phyloP scores from a whole-genome alignment of 306 rosid species.

The Pachyrhizus erosus region DNA sequence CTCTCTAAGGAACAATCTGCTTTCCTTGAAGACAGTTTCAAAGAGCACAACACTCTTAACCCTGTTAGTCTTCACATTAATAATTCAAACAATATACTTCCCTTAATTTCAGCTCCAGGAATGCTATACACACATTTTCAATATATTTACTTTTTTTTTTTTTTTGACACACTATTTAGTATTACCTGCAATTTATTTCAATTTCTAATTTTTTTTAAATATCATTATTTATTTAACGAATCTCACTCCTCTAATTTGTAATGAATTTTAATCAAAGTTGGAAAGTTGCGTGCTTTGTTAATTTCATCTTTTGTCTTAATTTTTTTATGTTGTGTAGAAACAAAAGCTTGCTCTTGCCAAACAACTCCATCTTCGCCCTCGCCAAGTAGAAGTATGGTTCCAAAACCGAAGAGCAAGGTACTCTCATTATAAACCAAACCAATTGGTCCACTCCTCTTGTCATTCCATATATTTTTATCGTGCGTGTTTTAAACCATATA shows the following conservation, averaged over 20 bases:
- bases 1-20: constrained; percentile 93
- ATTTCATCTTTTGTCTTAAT: not conserved
- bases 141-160: too few species aligned
- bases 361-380: constrained; percentile 85
- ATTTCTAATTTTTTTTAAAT: too few species aligned
- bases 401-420: constrained; percentile 98
- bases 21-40: constrained; percentile 93
- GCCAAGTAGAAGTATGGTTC: constrained; percentile 99
- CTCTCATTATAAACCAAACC: constrained; percentile 54
- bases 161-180: too few species aligned
- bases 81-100: too few species aligned
- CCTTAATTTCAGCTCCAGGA: too few species aligned
- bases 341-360: constrained; percentile 89
- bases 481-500: not conserved
- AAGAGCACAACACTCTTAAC: constrained; percentile 87
- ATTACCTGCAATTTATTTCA: too few species aligned
- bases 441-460: constrained; percentile 3
- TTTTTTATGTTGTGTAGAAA: constrained; percentile 53
- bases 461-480: not conserved
- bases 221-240: too few species aligned
- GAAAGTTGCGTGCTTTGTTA: too few species aligned
- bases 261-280: too few species aligned
- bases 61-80: constrained; percentile 56
- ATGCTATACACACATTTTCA: too few species aligned
- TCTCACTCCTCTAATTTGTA: too few species aligned